phyloP scores from a whole-genome alignment of 2,329 filamentous ascomycete species.

The Truncatella angustata region DNA sequence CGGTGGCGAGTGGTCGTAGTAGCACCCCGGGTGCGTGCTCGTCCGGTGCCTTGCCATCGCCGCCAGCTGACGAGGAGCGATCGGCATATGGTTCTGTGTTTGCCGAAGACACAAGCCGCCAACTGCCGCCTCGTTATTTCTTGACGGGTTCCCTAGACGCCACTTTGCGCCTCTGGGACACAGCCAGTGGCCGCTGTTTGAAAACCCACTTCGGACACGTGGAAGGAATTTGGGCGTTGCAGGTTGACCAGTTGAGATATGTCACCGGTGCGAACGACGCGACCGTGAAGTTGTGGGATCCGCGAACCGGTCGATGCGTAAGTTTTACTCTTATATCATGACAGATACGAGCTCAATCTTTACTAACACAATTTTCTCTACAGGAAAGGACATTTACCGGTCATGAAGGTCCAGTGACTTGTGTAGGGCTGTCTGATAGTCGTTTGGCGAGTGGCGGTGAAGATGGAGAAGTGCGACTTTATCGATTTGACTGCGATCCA shows the following conservation, averaged over 20 bases:
- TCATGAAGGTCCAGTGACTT: too few relatives aligned
- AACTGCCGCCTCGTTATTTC: conserved; percentile 84
- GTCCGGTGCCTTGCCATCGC: conserved; percentile 20
- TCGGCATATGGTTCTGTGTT: conserved; percentile 62
- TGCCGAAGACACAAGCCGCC: conserved; percentile 57
- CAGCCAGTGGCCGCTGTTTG: conserved; percentile 74
- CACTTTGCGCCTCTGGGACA: conserved; percentile 91
- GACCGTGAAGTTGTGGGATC: conserved; percentile 40
- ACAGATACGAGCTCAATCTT: too few relatives aligned
- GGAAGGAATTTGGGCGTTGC: conserved; percentile 92
- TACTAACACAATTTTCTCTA: too few relatives aligned
- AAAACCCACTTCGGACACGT: conserved; percentile 96
- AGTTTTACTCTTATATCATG: too few relatives aligned
- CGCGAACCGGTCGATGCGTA: background rate
- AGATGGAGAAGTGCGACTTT: conserved; percentile 86
- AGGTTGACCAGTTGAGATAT: conserved; percentile 82
- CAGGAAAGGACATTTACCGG: too few relatives aligned
- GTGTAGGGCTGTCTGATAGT: conserved; percentile 80
- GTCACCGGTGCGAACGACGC: conserved; percentile 90
- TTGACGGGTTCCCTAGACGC: conserved; percentile 88
- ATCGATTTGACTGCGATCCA: conserved; percentile 64
- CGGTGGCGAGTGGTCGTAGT: conserved; percentile 47
- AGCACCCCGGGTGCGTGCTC: conserved; percentile 32
- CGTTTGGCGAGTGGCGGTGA: conserved; percentile 90
- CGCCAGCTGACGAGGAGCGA: conserved; percentile 42